Evolutionary conservation across 2,329 filamentous ascomycete species (phyloP), one percentile per base, ranked within the genome.

Genomic region (Clonostachys solani): DNA sequence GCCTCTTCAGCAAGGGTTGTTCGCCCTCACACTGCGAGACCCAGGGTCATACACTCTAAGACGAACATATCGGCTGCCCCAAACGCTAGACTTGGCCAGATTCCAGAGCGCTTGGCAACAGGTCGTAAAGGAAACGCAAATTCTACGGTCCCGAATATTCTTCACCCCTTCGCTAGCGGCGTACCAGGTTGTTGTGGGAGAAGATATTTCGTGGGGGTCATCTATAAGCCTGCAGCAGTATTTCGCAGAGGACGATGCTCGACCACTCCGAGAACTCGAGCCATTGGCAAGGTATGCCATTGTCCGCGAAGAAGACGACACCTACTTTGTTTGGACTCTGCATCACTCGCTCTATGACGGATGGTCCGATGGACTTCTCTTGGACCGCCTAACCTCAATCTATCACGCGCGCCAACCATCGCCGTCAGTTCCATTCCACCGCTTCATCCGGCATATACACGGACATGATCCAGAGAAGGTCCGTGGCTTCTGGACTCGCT

Each of bases 391-490:
- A 15, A 52, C 54, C 15, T 23, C 44, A 1, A 42, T 58, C 0
- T 58, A 53, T 36, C 49, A 43, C 33, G 19, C 36, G 36, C 17
- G 16, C 13, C 35, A 13, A 37, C 13, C 16, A 13, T 16, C 4
- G 43, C 49, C 60, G 3, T 35, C 12, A 16, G 33, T 62, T 1
- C 62, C 66, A 15, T 73, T 71, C 54, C 68, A 66, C 46, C 57
- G 64, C 36, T 74, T 73, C 46, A 69, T 74, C 51, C 62, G 63
- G 41, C 68, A 71, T 48, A 5, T 37, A 5, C 13, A 13, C 6
- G 35, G 13, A 16, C 6, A 13, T 37, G 35, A 37, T 37, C 35
- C 16, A 13, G 35, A 16, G 13, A 16, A 13, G 12, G 35, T 16
- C 35, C 12, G 16, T 16, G 16, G 50, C 2, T 74, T 69, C 53